Evolutionary conservation across 306 rosid species (phyloP), one percentile per base, ranked within the genome.

Genomic region (Dryas octopetala): DNA sequence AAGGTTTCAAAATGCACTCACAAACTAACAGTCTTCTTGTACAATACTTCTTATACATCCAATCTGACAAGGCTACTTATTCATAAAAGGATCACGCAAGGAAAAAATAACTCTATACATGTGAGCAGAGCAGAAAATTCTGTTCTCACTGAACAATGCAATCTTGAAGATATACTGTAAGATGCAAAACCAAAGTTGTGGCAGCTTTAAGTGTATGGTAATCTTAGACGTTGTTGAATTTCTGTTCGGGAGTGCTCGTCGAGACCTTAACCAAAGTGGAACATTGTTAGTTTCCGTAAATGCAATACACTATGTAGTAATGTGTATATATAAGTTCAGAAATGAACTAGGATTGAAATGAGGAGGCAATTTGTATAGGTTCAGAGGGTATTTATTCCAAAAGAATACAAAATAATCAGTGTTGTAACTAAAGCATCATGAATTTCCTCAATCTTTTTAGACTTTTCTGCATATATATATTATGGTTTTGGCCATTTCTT

Each of bases 51-150:
- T 76, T 83, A 62, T 62, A 82, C 89, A 86, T 76, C 80, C 86
- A 83, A 60, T 28, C 68, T 59, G 78, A 74, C 79, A 80, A 76
- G 13, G 28, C 76, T 80, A 82, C 67, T 79, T 80, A 82, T 78
- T 82, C 81, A 68, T 75, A 40, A 58, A 68, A 78, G 55, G 72
- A 75, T 83, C 91, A 86, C 89, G 82, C 85, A 62, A 78, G 81
- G 82, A 67, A 77, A 79, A 82, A 83, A 84, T 28, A 83, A 78
- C 96, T 88, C 97, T 90, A 83, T 92, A 90, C 89, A 88, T 44
- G 86, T 80, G 84, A 66, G 63, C 11, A 23, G 23, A 50, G 43
- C 77, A 38, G 49, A 80, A 53, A 77, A 64, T 82, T 41, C 80
- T 77, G 84, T 73, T 71, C 79, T 76, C 81, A 81, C 85, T 75